A percentile compares a stretch with the other conserved stretches of the same genome.
phyloP scores from a whole-genome alignment of 2,329 filamentous ascomycete genomes.

The Fusarium verticillioides region DNA sequence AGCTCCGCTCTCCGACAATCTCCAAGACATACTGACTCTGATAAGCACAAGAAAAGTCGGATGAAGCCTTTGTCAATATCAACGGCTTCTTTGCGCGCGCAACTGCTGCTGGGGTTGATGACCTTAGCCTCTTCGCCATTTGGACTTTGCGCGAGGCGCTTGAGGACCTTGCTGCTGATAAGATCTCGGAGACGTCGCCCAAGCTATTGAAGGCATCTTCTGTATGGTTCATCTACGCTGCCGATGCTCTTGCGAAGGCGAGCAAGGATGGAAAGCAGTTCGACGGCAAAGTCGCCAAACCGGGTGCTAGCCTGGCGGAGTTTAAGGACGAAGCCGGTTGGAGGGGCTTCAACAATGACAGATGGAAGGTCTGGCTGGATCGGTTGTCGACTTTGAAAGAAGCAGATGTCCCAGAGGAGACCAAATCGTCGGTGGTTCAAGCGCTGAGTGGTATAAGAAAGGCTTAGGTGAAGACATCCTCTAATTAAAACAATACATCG shows the following conservation, averaged over 20 bases:
- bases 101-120: slow-evolving; percentile 16
- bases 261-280: slow-evolving; percentile 28
- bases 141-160: slow-evolving; percentile 32
- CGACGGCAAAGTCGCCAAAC: slow-evolving; percentile 32
- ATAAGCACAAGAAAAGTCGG: slow-evolving; percentile 25
- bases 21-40: accelerated
- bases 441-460: background rate
- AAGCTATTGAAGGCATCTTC: slow-evolving; percentile 9
- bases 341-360: slow-evolving; percentile 24
- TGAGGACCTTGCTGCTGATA: slow-evolving; percentile 24
- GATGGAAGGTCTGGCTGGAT: slow-evolving; percentile 27
- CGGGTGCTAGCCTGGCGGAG: slow-evolving; percentile 12
- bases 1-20: background rate
- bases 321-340: slow-evolving; percentile 12
- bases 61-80: slow-evolving; percentile 17
- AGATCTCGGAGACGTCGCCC: slow-evolving; percentile 1
- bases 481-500: too few relatives aligned
- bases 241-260: background rate
- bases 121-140: slow-evolving; percentile 32
- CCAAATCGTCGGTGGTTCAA: background rate
- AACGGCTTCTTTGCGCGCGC: slow-evolving; percentile 33
- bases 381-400: background rate
- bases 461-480: too few relatives aligned
- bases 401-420: background rate
- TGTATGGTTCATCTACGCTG: slow-evolving; percentile 31